A percentile compares a stretch with the other conserved stretches of the same genome.
Conservation (phyloP, 148 eudicot genomes). For the Cornus florida region DNA sequence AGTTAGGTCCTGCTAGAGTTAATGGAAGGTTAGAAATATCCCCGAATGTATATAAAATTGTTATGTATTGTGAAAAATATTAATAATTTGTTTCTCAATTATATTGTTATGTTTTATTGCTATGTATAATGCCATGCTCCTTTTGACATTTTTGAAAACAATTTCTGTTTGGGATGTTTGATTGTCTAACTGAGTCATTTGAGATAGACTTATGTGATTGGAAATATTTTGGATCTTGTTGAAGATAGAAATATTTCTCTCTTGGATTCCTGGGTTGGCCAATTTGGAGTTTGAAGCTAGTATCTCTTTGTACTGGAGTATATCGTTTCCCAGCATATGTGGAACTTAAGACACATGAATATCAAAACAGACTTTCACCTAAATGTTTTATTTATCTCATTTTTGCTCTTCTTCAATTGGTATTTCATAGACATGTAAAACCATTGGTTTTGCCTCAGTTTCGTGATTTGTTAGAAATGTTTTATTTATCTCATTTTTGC, state of each 20-base stretch:
- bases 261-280: too few species aligned
- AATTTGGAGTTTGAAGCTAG: too few species aligned
- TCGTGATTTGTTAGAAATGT: neutral
- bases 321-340: neutral
- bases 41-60: neutral
- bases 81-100: neutral
- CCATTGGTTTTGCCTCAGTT: too few species aligned
- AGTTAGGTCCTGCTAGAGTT: constrained; percentile 64
- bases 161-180: neutral
- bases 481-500: neutral
- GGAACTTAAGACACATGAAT: neutral
- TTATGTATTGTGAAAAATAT: neutral
- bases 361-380: neutral
- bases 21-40: constrained; percentile 50
- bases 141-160: neutral
- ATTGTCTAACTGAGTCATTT: neutral
- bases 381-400: neutral
- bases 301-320: neutral
- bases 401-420: neutral
- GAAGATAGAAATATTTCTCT: neutral
- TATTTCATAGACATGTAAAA: neutral
- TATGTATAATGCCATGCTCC: neutral
- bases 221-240: neutral
- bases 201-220: neutral
- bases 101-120: neutral